These are phyloP conservation scores for Podaxis rugospora DNA, from an alignment of 768 basidiomycete species.

Conservation along the genomic window DNA sequence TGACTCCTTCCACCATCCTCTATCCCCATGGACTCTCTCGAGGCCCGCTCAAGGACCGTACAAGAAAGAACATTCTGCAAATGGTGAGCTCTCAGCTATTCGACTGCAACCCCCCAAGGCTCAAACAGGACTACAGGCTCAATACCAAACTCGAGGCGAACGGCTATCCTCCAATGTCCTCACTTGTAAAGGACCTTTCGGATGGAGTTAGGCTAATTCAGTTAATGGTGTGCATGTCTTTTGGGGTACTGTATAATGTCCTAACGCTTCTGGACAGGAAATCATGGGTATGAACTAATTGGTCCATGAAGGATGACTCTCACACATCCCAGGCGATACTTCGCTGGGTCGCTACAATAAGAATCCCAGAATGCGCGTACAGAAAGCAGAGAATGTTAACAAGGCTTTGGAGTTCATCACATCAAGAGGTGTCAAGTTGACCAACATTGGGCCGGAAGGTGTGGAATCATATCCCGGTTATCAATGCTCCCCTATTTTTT, in stretches of 20 bases:
- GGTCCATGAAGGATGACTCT: not conserved
- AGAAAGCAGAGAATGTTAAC: constrained; percentile 98
- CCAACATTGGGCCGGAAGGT: constrained; percentile 98
- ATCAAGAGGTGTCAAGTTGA: constrained; percentile 89
- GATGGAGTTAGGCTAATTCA: constrained; percentile 96
- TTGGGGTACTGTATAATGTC: not conserved
- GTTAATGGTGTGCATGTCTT: constrained; percentile 62
- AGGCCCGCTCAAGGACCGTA: constrained; percentile 56
- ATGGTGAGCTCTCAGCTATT: constrained; percentile 48
- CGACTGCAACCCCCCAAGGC: not conserved
- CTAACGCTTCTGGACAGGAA: constrained; percentile 51
- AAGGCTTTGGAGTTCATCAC: constrained; percentile 95
- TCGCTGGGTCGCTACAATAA: constrained; percentile 95
- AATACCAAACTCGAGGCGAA: constrained; percentile 91
- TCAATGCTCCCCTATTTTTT: not conserved
- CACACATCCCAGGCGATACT: constrained; percentile 58
- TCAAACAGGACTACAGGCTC: constrained; percentile 52
- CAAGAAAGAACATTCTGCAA: constrained; percentile 89
- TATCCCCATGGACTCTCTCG: constrained; percentile 44
- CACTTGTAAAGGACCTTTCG: constrained; percentile 85
- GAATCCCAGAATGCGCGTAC: constrained; percentile 85
- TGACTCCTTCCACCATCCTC: constrained; percentile 11
- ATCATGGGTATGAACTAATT: constrained; percentile 71
- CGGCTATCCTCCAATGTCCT: constrained; percentile 83
- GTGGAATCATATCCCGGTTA: constrained; percentile 7